phyloP scores from a whole-genome alignment of 192 early-diverging fungal genomes.

The Mortierella antarctica region DNA sequence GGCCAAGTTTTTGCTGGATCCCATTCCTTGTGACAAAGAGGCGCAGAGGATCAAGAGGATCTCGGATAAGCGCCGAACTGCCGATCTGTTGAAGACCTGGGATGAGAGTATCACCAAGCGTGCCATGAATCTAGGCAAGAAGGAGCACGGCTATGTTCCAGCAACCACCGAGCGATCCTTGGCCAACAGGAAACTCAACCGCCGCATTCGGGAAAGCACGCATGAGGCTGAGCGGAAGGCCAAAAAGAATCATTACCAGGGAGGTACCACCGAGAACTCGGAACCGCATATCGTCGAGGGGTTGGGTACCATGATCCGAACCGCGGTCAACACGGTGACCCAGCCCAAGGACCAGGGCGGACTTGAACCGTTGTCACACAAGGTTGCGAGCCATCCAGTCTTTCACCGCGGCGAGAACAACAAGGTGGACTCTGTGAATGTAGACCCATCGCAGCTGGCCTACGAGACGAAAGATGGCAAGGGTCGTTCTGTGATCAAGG shows the following conservation, averaged over 20 bases:
- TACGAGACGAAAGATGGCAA: not conserved
- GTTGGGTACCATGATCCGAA: constrained; percentile 12
- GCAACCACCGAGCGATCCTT: constrained; percentile 20
- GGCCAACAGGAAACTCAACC: not conserved
- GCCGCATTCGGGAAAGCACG: constrained; percentile 6
- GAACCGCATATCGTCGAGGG: constrained; percentile 28
- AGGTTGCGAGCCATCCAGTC: constrained; percentile 2
- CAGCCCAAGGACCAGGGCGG: constrained; percentile 9
- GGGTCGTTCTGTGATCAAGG: not conserved
- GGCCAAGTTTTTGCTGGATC: constrained; percentile 32
- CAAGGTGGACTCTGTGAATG: not conserved
- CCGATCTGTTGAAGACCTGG: constrained; percentile 20
- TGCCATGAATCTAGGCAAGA: constrained; percentile 34
- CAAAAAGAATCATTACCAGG: constrained; percentile 14
- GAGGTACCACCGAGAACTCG: constrained; percentile 7
- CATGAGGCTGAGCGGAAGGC: constrained; percentile 13
- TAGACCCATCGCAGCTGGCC: no score
- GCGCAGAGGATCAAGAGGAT: constrained; percentile 23
- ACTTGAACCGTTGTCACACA: not conserved
- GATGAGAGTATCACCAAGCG: constrained; percentile 52
- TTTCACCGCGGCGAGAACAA: not conserved
- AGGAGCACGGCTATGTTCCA: constrained; percentile 42
- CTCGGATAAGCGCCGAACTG: constrained; percentile 6
- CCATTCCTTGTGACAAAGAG: constrained; percentile 28
- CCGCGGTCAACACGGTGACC: constrained; percentile 1